phyloP scores from a whole-genome alignment of 1,284 basidiomycete species.

The Papiliotrema nemorosa region DNA sequence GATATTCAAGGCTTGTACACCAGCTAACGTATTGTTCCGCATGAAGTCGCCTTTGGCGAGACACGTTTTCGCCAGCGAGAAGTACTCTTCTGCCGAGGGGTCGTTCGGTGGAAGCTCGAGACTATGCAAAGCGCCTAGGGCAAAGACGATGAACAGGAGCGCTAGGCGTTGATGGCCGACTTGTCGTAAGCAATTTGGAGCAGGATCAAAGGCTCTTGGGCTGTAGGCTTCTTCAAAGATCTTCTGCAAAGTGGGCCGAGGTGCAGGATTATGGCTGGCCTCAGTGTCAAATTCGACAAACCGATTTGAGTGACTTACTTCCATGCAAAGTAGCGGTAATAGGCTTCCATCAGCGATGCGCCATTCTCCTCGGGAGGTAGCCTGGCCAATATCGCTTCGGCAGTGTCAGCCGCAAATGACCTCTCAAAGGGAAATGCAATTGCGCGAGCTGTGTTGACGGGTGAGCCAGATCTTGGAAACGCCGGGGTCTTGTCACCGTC shows the following conservation, averaged over 20 bases:
- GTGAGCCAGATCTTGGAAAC: not conserved
- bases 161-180: conserved; percentile 28
- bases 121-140: conserved; percentile 39
- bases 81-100: conserved; percentile 31
- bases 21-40: conserved; percentile 35
- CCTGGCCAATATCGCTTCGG: not conserved
- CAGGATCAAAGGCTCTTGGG: not conserved
- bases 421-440: not conserved
- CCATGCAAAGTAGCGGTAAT: conserved; percentile 12
- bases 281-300: not conserved
- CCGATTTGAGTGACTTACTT: not conserved
- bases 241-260: not conserved
- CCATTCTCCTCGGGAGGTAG: conserved; percentile 10
- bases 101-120: conserved; percentile 39
- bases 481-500: not conserved
- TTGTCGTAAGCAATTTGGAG: not conserved
- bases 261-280: not conserved
- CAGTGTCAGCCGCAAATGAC: not conserved
- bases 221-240: not conserved
- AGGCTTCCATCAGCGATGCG: conserved; percentile 8
- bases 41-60: conserved; percentile 38
- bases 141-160: conserved; percentile 35
- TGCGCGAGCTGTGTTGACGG: not conserved
- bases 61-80: conserved; percentile 28
- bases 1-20: conserved; percentile 30